A percentile compares a stretch with the other conserved stretches of the same genome.
Conservation (phyloP, 164 flowering plant genomes). For the Vitis riparia region DNA sequence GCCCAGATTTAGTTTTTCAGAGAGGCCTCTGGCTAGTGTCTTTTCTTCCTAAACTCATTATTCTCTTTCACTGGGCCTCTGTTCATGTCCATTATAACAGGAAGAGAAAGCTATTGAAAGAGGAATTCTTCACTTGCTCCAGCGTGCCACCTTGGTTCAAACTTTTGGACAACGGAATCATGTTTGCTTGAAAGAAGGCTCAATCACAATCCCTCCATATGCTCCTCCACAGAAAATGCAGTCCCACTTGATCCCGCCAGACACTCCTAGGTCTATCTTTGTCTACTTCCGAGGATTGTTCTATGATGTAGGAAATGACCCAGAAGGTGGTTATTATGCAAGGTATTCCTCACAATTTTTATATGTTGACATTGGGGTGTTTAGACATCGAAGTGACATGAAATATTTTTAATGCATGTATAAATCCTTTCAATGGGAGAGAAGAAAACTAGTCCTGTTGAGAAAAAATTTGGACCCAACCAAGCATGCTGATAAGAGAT, state of each 20-base stretch:
- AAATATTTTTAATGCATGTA: no score
- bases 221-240: conserved; percentile 99
- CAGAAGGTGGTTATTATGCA: conserved; percentile 98
- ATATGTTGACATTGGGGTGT: neutral
- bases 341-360: conserved; percentile 43
- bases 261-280: conserved; percentile 88
- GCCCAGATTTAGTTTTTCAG: neutral
- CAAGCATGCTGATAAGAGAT: no score
- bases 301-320: conserved; percentile 92
- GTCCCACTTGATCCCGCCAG: conserved; percentile 82
- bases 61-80: neutral
- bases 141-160: conserved; percentile 92
- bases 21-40: neutral
- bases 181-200: conserved; percentile 89
- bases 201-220: conserved; percentile 93
- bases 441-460: no score
- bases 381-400: neutral
- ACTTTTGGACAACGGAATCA: conserved; percentile 96
- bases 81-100: conserved; percentile 29
- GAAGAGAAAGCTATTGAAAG: conserved; percentile 95
- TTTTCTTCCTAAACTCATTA: neutral
- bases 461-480: no score
- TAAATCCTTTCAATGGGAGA: no score
- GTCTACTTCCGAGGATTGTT: conserved; percentile 94
- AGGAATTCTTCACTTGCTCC: conserved; percentile 83